Base-by-base conservation (phyloP, 2,329 filamentous ascomycete species). In the Macroventuria anomochaeta region DNA sequence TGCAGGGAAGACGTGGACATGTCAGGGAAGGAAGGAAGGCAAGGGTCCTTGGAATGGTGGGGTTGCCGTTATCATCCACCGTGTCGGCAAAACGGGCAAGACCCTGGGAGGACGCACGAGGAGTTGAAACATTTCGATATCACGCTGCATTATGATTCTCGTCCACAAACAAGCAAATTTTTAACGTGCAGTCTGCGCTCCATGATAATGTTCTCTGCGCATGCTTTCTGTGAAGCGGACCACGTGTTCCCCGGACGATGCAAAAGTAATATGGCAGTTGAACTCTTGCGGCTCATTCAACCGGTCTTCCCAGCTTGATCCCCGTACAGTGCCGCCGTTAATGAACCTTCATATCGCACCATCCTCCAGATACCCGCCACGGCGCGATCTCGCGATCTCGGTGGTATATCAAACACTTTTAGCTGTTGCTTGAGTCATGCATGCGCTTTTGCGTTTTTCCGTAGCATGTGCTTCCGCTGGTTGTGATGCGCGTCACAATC, bases 111-210 rank as follows among this genome's bases (percentile, higher is more conserved):
- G 18, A 25, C 25, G 18, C 25, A 29, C 5, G n/a, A 29, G 36
- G 23, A 17, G 17, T 41, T 54, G 44, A 54, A 48, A 54, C 50
- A 53, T 20, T 41, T 42, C 43, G n/a, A 53, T 54, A 54, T 54
- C 43, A 34, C 33, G 10, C 18, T 42, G 31, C 39, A 44, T 29
- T 18, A 25, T 32, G 39, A 15, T 32, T 37, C 33, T 38, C 47
- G 33, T 23, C 20, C 17, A 10, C 46, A 26, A 31, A 28, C 41
- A 36, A 38, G 34, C 38, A 40, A 34, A 29, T 10, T 18, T n/a
- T 12, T 26, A 7, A 18, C 39, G 17, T 18, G 23, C 13, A 25
- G 5, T 17, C n/a, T n/a, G 18, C 20, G 8, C 34, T 23, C 10
- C 18, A 5, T n/a, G 37, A 26, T 5, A 39, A 39, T 23, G 23